These are phyloP conservation scores for Boletus rubroflammeus DNA, from an alignment of 768 basidiomycete genomes.

Conservation along the genomic window DNA sequence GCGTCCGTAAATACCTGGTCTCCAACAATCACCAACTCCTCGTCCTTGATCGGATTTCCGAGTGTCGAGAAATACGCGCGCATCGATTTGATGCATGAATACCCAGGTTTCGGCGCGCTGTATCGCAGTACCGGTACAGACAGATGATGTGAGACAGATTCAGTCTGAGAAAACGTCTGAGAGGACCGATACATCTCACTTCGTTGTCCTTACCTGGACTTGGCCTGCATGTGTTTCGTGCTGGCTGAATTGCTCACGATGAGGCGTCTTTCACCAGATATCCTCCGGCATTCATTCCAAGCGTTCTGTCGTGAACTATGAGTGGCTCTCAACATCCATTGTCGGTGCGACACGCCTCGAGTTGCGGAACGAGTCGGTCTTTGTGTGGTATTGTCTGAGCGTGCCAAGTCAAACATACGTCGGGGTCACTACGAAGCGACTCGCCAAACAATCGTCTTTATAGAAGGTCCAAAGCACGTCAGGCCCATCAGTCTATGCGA, in stretches of 20 bases:
- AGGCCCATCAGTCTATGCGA: conserved; percentile 7
- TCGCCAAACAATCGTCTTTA: conserved; percentile 94
- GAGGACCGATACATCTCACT: not conserved
- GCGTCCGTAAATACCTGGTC: conserved; percentile 93
- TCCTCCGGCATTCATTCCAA: conserved; percentile 67
- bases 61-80: conserved; percentile 70
- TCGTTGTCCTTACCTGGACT: conserved; percentile 59
- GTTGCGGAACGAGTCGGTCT: conserved; percentile 73
- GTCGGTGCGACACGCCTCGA: conserved; percentile 48
- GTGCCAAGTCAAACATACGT: not conserved
- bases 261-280: conserved; percentile 74
- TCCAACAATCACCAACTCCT: conserved; percentile 79
- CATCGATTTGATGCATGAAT: conserved; percentile 69
- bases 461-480: conserved; percentile 64
- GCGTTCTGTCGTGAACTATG: conserved; percentile 45
- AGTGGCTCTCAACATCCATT: not conserved
- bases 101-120: conserved; percentile 71
- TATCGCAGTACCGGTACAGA: conserved; percentile 83
- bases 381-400: conserved; percentile 73
- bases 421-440: conserved; percentile 21
- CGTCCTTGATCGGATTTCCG: conserved; percentile 49
- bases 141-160: conserved; percentile 77
- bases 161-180: conserved; percentile 52
- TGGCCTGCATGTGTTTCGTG: conserved; percentile 66
- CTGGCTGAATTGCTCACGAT: conserved; percentile 96